Conservation (phyloP, 2,329 filamentous ascomycete genomes). For the Colletotrichum coccodes region DNA sequence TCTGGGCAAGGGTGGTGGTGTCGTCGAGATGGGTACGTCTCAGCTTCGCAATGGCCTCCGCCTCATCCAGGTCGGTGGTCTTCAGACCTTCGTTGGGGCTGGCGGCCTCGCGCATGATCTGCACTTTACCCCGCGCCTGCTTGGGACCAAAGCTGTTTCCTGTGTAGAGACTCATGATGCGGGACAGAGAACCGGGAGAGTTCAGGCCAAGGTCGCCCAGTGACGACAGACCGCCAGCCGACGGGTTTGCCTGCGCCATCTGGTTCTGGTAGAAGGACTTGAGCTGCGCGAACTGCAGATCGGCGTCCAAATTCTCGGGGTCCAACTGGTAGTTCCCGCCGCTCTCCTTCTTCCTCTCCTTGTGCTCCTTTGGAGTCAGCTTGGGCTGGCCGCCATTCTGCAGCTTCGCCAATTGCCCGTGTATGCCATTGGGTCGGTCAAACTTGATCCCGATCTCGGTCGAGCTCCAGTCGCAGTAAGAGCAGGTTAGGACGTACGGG, state of each 20-base stretch:
- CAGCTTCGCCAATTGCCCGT: conserved; percentile 79
- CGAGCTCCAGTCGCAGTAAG: conserved; percentile 93
- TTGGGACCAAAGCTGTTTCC: conserved; percentile 71
- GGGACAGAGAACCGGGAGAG: conserved; percentile 83
- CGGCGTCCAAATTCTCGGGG: conserved; percentile 65
- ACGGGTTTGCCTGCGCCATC: conserved; percentile 69
- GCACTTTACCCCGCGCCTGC: conserved; percentile 71
- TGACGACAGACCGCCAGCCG: conserved; percentile 57
- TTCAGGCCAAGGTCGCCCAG: conserved; percentile 67
- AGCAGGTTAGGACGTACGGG: conserved; percentile 84
- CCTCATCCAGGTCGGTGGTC: conserved; percentile 70
- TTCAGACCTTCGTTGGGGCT: conserved; percentile 77
- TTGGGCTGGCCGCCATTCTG: conserved; percentile 68
- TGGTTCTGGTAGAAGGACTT: conserved; percentile 86
- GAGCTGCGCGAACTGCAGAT: conserved; percentile 79
- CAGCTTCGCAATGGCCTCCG: conserved; percentile 68
- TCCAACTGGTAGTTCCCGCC: conserved; percentile 54
- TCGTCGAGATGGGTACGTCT: conserved; percentile 70
- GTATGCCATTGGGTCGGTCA: conserved; percentile 88
- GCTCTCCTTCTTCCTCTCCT: conserved; percentile 61
- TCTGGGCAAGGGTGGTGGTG: conserved; percentile 63
- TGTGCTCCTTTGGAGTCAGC: conserved; percentile 61
- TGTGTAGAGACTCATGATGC: conserved; percentile 93
- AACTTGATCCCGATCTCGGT: conserved; percentile 91
- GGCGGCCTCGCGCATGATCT: conserved; percentile 80